Evolutionary conservation across 805 yeast species (phyloP), one percentile per base, ranked within the genome.

Genomic region (Zygotorulaspora chibaensis): DNA sequence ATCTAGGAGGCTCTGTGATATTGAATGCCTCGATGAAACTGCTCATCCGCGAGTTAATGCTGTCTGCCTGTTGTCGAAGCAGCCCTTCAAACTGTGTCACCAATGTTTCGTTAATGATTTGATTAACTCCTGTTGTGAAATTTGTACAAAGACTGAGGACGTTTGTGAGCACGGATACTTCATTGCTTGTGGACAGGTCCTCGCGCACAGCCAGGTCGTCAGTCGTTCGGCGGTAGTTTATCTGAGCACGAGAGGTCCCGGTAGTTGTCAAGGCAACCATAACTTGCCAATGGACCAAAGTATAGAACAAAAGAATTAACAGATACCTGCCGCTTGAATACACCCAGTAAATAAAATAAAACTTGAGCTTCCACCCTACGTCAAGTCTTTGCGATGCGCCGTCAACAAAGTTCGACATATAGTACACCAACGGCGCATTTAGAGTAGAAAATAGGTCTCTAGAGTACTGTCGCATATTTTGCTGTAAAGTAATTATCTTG

Each of bases 301-400:
- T 35, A 34, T 41, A 40, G 8, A 50, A 27, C 3, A 48, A 11
- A 8, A 54, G 42, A 16, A 46, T 15, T 48, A 49, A 48, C 11
- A 54, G 37, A 15, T 43, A 35, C 34, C 35, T 40, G 0, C 55
- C 53, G 18, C 42, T 47, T 10, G 54, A 44, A 27, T 43, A 40
- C 11, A 54, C 43, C 57, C 57, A 54, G 45, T 50, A 52, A 36
- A 35, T 42, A 20, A 31, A 34, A 10, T 20, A 17, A 5, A 38
- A 28, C 9, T 45, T 15, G 10, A 38, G 36, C 11, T 35, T 38
- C 46, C 48, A 45, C 9, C 20, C 28, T 9, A 20, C 20, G 8
- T 39, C 42, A 11, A 13, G 20, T 11, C 26, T 40, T 12, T 27
- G 18, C 28, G 33, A 35, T 23, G 35, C 27, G 10, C 30, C 41